Conservation (phyloP, 257 asterid species). For the Penstemon newberryi region DNA sequence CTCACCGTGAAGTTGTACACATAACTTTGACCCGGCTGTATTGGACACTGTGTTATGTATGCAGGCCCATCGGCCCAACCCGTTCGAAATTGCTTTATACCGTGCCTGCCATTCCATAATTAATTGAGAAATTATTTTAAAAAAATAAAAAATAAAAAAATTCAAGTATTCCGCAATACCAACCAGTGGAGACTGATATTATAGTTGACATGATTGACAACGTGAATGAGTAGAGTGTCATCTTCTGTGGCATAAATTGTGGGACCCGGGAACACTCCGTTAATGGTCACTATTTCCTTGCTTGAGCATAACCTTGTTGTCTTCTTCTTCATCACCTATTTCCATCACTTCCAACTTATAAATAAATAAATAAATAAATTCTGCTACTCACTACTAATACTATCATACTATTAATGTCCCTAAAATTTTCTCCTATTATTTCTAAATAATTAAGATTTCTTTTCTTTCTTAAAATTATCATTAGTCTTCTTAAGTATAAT, state of each 20-base stretch:
- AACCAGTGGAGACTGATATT: conserved; percentile 74
- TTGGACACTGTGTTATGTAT: conserved; percentile 68
- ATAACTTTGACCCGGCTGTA: conserved; percentile 49
- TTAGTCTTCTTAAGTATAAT: too few relatives aligned
- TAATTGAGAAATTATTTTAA: neutral
- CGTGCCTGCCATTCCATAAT: conserved; percentile 41
- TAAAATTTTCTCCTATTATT: too few relatives aligned
- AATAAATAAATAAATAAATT: too few relatives aligned
- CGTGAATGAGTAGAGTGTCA: conserved; percentile 56
- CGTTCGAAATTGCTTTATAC: conserved; percentile 58
- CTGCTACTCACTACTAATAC: too few relatives aligned
- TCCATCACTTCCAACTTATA: too few relatives aligned
- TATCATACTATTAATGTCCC: too few relatives aligned
- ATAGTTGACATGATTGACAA: conserved; percentile 58
- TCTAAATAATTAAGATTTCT: too few relatives aligned
- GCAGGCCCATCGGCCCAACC: conserved; percentile 80
- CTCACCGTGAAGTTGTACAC: conserved; percentile 62
- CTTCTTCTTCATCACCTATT: conserved; percentile 44
- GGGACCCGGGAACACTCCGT: conserved; percentile 69
- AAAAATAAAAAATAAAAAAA: neutral
- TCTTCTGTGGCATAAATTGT: conserved; percentile 56
- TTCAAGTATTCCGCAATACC: neutral
- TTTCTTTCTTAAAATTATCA: too few relatives aligned
- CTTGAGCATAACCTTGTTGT: conserved; percentile 49
- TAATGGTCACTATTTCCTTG: conserved; percentile 57